Percentiles rank a stretch among this genome's conserved stretches.
Evolutionary conservation across 2,329 filamentous ascomycete species (phyloP).

Genomic region (Leptographium lundbergii): DNA sequence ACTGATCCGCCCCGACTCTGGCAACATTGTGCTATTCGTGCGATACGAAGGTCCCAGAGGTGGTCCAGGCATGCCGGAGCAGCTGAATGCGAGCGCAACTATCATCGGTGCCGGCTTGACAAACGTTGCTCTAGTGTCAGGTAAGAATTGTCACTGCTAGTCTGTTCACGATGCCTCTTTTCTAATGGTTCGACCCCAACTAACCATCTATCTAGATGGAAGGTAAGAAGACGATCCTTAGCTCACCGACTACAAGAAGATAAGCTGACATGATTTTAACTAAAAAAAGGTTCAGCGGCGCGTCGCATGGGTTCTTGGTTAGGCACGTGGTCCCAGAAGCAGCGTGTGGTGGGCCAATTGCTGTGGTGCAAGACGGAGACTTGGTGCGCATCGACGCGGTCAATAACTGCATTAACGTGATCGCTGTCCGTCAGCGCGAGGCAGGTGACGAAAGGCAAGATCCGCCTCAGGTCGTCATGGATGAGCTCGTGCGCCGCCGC

Average conservation of each 20-base stretch:
- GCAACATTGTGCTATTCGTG: constrained; percentile 81
- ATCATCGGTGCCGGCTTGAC: constrained; percentile 85
- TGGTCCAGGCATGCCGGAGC: constrained; percentile 92
- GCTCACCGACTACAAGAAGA: too few species aligned
- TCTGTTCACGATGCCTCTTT: too few species aligned
- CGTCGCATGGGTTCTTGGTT: constrained; percentile 84
- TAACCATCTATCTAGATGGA: too few species aligned
- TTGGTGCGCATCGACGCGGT: constrained; percentile 76
- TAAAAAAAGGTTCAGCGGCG: too few species aligned
- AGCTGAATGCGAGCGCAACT: constrained; percentile 74
- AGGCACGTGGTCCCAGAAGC: constrained; percentile 90
- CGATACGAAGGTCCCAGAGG: constrained; percentile 90
- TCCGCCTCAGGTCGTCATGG: constrained; percentile 8
- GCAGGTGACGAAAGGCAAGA: constrained; percentile 7
- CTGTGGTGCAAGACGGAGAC: constrained; percentile 69
- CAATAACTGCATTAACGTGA: constrained; percentile 57
- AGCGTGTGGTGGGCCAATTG: constrained; percentile 77
- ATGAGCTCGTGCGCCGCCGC: constrained; percentile 50
- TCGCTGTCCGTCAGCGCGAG: constrained; percentile 31
- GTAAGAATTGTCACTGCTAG: too few species aligned
- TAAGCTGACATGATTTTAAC: too few species aligned
- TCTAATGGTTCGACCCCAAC: too few species aligned
- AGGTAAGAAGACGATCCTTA: too few species aligned
- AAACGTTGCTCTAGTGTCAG: constrained; percentile 86
- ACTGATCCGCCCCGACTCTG: constrained; percentile 34